Evolutionary conservation across 2,329 filamentous ascomycete species (phyloP), one percentile per base, ranked within the genome.

Genomic region (Fonsecaea pedrosoi): DNA sequence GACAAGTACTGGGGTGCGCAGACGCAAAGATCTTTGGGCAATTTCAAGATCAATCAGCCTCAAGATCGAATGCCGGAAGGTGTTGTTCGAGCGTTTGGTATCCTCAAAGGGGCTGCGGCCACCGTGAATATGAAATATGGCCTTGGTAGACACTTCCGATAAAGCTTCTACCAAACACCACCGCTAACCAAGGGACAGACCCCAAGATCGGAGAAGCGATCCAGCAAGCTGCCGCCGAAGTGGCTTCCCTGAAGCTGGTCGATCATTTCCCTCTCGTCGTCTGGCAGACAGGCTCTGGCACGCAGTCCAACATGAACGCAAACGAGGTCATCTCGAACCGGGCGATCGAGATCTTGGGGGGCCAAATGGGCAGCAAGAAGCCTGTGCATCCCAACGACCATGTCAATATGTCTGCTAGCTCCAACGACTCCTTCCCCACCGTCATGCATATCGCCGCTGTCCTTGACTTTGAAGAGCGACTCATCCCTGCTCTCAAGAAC

Each of bases 241-340:
- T 99, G 48, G 94, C 94, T 65, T 90, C 92, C 71, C 89, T 95
- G 77, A 96, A 97, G 86, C 90, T 98, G 75, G 81, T 96, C 76
- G 94, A 97, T 81, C 94, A 98, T 85, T 98, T 99, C 84, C 95
- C 95, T 72, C 91, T 98, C 69, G 94, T 98, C 65, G 94, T 99
- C 77, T 99, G 95, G 95, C 95, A 99, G 85, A 99, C 95, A 62
- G 95, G 95, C 71, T 98, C 95, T 59, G 95, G 95, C 78, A 98
- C 95, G 35, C 95, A 98, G 85, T 97, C 94, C 80, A 98, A 97
- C 88, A 98, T 98, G 95, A 99, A 99, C 84, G 94, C 94, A 79
- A 99, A 99, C 85, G 95, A 99, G 81, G 95, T 99, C 81, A 98
- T 99, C 81, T 97, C 94, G 72, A 99, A 98, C 87, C 92, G 95